Evolutionary conservation across 345 rosid genomes (phyloP), one percentile per base, ranked within the genome.

Genomic region (Dipteronia sinensis): DNA sequence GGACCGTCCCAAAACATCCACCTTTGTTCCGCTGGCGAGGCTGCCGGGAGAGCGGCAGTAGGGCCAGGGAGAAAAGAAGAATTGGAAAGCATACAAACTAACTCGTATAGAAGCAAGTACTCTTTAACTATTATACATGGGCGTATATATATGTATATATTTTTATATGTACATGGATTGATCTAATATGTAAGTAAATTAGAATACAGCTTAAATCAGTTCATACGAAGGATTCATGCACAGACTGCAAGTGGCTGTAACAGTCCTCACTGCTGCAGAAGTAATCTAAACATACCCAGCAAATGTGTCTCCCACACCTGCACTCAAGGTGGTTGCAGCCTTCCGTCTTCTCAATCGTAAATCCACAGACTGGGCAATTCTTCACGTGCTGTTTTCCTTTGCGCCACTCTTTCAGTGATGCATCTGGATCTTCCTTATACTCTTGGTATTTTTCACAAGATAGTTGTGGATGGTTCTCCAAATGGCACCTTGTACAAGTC

Each of bases 251-350:
- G 77, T 91, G 93, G 23, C 31, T 85, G 74, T 95, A 92, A 81
- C 99, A 96, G 51, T 86, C 82, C 0, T 88, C 93, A 59, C 92
- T 76, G 23, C 68, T 72, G 46, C 27, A 42, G 67, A 85, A 96
- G 65, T 20, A 23, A 72, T 86, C 85, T 71, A 88, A 83, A 73
- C 98, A 90, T 56, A 82, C 92, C 99, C 98, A 94, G 89, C 98
- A 91, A 20, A 94, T 83, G 80, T 96, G 99, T 69, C 74, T 87
- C 72, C 99, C 97, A 29, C 98, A 96, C 75, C 78, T 82, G 72
- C 99, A 94, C 80, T 86, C 87, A 4, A 94, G 38, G 74, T 96
- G 99, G 75, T 96, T 88, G 78, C 97, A 94, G 51, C 99, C 99
- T 1, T 94, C 97, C 0, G 83, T 49, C 88, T 96, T 94, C 92